Base-by-base conservation (phyloP, 1,284 basidiomycete species). In the Malassezia arunalokei region DNA sequence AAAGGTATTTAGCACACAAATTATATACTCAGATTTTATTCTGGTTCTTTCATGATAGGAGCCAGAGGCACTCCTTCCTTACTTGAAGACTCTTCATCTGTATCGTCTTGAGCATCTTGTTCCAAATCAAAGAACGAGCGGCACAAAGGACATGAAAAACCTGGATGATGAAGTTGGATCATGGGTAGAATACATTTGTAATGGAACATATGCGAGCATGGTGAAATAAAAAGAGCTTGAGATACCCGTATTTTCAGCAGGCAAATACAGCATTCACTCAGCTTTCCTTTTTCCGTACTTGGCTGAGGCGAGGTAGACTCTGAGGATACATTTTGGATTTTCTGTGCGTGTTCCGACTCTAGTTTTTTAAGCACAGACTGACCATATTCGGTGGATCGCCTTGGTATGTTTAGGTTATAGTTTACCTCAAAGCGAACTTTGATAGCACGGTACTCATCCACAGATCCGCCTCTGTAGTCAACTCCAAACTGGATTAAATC, bases 131-230 rank as follows among this genome's bases (percentile, higher is more conserved):
- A 89, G 71, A 87, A 94, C 5, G 73, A 73, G 9, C 75, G 63
- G 74, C 92, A 98, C 7, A 98, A 81, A 0, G 92, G 94, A 66
- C 92, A 98, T 6, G 83, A 87, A 76, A 98, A 98, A 3, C 87
- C 86, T 0, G 92, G 88, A 65, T 92, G 83, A 74, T 96, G 90
- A 31, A 66, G 64, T 63, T 85, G 80, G 40, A 98, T 79, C 14
- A 96, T 78, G 0, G 90, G 91, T 0, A 89, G 82, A 61, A 98
- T 92, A 75, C 94, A 98, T 75, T 96, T 96, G 81, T 87, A 96
- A 76, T 95, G 92, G 78, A 94, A 95, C 0, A 91, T 84, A 75
- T 96, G 92, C 6, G 88, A 92, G 65, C 67, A 74, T 0, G 71
- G 71, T 30, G 91, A 90, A 70, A 98, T 92, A 77, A 98, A 98